phyloP scores from a whole-genome alignment of 306 rosid genomes.

The Castanea crenata region DNA sequence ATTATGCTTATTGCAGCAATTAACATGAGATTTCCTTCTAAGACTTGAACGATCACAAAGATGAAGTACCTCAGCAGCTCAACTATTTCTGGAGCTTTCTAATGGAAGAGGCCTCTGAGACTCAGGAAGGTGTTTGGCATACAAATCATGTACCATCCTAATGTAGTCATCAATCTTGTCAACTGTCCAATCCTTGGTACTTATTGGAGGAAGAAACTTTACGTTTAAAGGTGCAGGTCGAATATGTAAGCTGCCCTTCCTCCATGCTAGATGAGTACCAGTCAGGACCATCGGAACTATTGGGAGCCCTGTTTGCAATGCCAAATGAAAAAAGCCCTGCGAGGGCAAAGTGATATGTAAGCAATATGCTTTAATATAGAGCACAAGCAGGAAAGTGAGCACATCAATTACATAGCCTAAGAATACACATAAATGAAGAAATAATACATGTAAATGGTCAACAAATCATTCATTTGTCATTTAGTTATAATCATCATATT shows the following conservation, averaged over 20 bases:
- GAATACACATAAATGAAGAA: neutral
- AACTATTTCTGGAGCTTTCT: constrained; percentile 4
- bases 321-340: constrained; percentile 71
- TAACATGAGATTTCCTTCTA: neutral
- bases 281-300: constrained; percentile 55
- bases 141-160: constrained; percentile 31
- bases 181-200: constrained; percentile 43
- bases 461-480: neutral
- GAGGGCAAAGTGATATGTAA: constrained; percentile 4
- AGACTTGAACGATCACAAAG: neutral
- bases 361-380: neutral
- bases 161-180: constrained; percentile 50
- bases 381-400: neutral
- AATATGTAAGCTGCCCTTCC: constrained; percentile 57
- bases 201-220: constrained; percentile 57
- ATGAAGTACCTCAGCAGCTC: constrained; percentile 2
- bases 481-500: neutral
- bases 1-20: constrained; percentile 10
- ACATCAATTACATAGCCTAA: neutral
- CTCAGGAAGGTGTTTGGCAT: constrained; percentile 50
- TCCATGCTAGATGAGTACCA: constrained; percentile 64
- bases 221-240: constrained; percentile 46
- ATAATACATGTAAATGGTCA: neutral
- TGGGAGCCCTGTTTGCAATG: constrained; percentile 59
- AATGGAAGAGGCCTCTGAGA: constrained; percentile 41